Base-by-base conservation (phyloP, 2,329 filamentous ascomycete genomes). In the Pseudogymnoascus sp. region DNA sequence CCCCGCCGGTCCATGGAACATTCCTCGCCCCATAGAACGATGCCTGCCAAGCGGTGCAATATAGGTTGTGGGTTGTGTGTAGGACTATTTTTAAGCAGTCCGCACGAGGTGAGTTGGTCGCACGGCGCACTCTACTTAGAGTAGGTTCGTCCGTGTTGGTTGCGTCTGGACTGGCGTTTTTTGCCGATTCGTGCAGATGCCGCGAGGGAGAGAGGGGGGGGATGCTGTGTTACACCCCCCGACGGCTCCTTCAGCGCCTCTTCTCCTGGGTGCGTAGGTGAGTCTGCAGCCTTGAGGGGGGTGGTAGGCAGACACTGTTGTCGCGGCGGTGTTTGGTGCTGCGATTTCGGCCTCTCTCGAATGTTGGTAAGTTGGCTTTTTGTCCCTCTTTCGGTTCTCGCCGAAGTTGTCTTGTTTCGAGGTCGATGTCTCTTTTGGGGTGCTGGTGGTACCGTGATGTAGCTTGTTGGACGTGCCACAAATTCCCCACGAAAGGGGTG, bases 1-100 rank as follows among this genome's bases (percentile, higher is more conserved):
- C 25, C 42, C 21, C 42, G 12, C 21, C 18, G 21, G 16, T 31
- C 25, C 7, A 56, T 56, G 49, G 49, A 56, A 56, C 28, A 18
- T 56, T 56, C 49, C 49, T 56, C 28, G 49, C 49, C 46, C 49
- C 49, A 31, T 56, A 56, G 49, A 56, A 56, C 25, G 14, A 14
- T 25, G 3, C 7, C 6, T 25, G 42, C 42, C 42, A 46, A 46
- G 46, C n/a, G 14, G 46, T 28, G 3, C n/a, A 12, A 46, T 46
- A 53, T 31, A 6, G 25, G 3, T 31, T 31, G 28, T 31, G 28
- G 28, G 28, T 31, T 31, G 28, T 31, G 2, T 31, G 28, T 46
- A 4, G 42, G 42, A n/a, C 49, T 56, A 56, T 56, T 56, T 53
- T 56, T 56, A 11, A 28, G 49, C 5, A 12, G 3, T 2, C 3